Evolutionary conservation across 495 filamentous ascomycete genomes (phyloP), one percentile per base, ranked within the genome.

Genomic region (Tuber borchii): DNA sequence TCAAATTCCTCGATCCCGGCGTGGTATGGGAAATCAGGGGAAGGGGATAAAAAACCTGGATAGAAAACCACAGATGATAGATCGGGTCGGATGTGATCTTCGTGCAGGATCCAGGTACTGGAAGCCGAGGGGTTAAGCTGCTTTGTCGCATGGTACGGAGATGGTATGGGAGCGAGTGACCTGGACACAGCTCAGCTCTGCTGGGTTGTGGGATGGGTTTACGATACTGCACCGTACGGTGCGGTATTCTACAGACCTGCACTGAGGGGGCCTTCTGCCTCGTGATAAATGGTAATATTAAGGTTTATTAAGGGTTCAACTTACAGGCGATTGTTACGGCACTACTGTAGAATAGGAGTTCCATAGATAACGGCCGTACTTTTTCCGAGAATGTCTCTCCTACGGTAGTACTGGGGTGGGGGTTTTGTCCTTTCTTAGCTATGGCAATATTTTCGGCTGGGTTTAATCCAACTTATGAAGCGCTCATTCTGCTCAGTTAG

Each of bases 391-490:
- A 31, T 65, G 5, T 26, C 26, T 37, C 10, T 26, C 51, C 51
- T 16, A 61, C 51, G 2, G 12, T 61, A 2, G 26, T 5, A 65
- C 56, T 65, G 4, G 56, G 56, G 34, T 65, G 56, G 31, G 56
- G 14, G 26, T 65, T 65, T 65, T 34, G 26, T 31, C 26, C 56
- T 65, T 65, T 26, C 26, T 34, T 34, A 16, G 56, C 56, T 65
- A 61, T 65, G 56, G 56, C 26, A 17, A 31, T 34, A 26, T 7
- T 34, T 65, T 31, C n/a, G 10, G 56, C 12, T 31, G 17, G 26
- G 56, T 65, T 65, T 34, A 19, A 65, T 65, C 56, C 56, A 65
- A 65, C 56, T 65, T 65, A 34, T 65, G 56, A 65, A 34, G 56
- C 17, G 56, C 31, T 65, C 56, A 2, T 34, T 31, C 31, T 8